These are phyloP conservation scores for Hordeum marinum DNA, from an alignment of 176 grass and related monocot genomes.

Conservation along the genomic window DNA sequence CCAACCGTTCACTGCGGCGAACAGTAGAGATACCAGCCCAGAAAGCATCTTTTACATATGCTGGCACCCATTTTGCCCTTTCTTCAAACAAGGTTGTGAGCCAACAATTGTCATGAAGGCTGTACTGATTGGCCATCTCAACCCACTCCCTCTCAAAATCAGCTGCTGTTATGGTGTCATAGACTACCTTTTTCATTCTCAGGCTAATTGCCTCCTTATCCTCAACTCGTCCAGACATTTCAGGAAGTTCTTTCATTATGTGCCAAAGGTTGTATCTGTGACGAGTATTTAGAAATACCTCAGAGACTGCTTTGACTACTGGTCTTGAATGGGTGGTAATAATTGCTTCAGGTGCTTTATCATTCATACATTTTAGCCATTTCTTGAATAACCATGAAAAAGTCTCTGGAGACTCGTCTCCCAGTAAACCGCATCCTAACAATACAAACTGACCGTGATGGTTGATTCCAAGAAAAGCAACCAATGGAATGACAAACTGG, in stretches of 20 bases:
- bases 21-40: constrained; percentile 84
- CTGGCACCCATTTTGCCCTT: constrained; percentile 74
- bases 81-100: constrained; percentile 70
- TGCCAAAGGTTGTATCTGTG: constrained; percentile 85
- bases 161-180: constrained; percentile 54
- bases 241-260: constrained; percentile 92
- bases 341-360: constrained; percentile 72
- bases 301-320: constrained; percentile 54
- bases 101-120: constrained; percentile 67
- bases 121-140: constrained; percentile 76
- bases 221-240: constrained; percentile 77
- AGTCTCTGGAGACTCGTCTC: constrained; percentile 68
- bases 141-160: constrained; percentile 86
- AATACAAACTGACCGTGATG: constrained; percentile 86
- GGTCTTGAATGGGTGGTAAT: constrained; percentile 65
- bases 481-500: constrained; percentile 62
- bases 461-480: constrained; percentile 82
- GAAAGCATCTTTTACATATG: constrained; percentile 80
- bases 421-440: constrained; percentile 80
- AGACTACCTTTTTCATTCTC: constrained; percentile 77
- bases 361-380: constrained; percentile 87
- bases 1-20: constrained; percentile 65
- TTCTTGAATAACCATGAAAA: constrained; percentile 81
- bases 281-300: constrained; percentile 60
- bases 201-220: constrained; percentile 81